Conservation (phyloP, 2,329 filamentous ascomycete genomes). For the Rutstroemia sp. region DNA sequence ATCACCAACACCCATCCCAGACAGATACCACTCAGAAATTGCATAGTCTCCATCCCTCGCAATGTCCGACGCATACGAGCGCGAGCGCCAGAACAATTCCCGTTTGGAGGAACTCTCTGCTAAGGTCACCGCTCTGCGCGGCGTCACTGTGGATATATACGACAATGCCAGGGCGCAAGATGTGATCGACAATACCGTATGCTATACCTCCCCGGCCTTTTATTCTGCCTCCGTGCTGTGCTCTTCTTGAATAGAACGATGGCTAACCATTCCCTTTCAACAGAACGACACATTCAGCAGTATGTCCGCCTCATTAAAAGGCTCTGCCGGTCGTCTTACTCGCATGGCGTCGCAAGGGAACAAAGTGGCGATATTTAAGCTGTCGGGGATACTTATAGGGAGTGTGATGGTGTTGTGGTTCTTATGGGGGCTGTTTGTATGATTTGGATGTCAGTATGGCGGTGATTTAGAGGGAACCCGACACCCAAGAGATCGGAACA, state of each 20-base stretch:
- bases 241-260: neutral
- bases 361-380: conserved; percentile 82
- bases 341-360: conserved; percentile 90
- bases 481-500: neutral
- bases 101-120: conserved; percentile 83
- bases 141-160: conserved; percentile 96
- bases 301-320: conserved; percentile 75
- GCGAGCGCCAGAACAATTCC: conserved; percentile 86
- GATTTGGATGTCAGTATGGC: neutral
- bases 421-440: conserved; percentile 29
- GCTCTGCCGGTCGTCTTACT: conserved; percentile 72
- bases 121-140: conserved; percentile 87
- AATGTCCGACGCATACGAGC: conserved; percentile 74
- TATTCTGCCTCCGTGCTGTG: neutral
- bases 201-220: conserved; percentile 25
- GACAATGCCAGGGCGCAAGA: conserved; percentile 86
- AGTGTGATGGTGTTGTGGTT: conserved; percentile 68
- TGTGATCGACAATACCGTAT: conserved; percentile 79
- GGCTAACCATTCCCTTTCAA: neutral
- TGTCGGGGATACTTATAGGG: conserved; percentile 74
- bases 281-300: conserved; percentile 86
- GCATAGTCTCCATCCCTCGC: too few species aligned
- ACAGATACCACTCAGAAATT: conserved; percentile 13
- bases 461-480: neutral
- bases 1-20: neutral